A percentile compares a stretch with the other conserved stretches of the same genome.
phyloP scores from a whole-genome alignment of 75 land plant species.

The Gnetum montanum region DNA sequence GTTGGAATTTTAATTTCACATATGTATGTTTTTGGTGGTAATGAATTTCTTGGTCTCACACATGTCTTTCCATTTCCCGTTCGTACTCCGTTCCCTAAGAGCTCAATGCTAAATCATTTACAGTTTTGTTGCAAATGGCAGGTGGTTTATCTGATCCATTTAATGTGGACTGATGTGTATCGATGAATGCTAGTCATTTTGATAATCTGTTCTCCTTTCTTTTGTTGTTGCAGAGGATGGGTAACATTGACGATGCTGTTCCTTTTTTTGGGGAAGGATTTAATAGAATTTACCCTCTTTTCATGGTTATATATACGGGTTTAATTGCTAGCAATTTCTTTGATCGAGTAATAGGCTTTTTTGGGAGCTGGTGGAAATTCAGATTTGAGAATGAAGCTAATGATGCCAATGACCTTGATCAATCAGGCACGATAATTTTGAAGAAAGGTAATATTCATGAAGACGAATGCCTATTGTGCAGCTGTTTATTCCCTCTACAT shows the following conservation, averaged over 20 bases:
- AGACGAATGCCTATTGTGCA: no score
- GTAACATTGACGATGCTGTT: slow-evolving; percentile 75
- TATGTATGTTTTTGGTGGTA: no score
- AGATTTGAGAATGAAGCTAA: slow-evolving; percentile 66
- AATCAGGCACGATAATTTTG: slow-evolving; percentile 91
- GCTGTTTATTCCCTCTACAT: no score
- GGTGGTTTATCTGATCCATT: not conserved
- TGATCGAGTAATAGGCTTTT: slow-evolving; percentile 53
- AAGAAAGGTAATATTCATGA: slow-evolving; percentile 98
- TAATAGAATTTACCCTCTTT: slow-evolving; percentile 86
- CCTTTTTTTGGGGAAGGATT: slow-evolving; percentile 71
- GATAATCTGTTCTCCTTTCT: not conserved
- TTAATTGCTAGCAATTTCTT: slow-evolving; percentile 94
- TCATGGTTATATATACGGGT: slow-evolving; percentile 91
- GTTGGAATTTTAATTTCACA: no score
- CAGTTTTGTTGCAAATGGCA: no score
- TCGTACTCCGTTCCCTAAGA: no score
- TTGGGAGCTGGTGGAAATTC: slow-evolving; percentile 89
- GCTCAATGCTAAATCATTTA: no score
- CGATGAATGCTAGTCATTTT: not conserved
- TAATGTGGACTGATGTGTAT: no score
- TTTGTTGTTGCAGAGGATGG: slow-evolving; percentile 79
- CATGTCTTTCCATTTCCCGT: no score
- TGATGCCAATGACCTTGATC: slow-evolving; percentile 89
- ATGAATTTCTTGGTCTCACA: no score